These are phyloP conservation scores for Salix caprea DNA, from an alignment of 345 rosid species.

Conservation along the genomic window DNA sequence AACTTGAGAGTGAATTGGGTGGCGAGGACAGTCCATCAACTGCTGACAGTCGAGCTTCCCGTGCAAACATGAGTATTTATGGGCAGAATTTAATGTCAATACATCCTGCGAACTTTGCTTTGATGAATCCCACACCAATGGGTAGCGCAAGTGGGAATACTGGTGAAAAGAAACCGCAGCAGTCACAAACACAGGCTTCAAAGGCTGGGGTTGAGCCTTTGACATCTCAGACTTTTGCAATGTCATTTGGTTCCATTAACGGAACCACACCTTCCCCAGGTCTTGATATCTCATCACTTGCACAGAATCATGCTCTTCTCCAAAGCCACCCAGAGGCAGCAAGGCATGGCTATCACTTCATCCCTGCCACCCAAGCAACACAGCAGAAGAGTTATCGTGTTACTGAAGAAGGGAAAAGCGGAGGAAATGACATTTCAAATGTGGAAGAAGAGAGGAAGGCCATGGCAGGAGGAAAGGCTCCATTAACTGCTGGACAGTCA, in stretches of 20 bases:
- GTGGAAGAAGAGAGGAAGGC: constrained; percentile 65
- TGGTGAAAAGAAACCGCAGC: constrained; percentile 64
- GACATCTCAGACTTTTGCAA: constrained; percentile 70
- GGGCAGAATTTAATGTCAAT: constrained; percentile 66
- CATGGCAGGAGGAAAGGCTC: constrained; percentile 35
- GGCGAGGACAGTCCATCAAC: constrained; percentile 82
- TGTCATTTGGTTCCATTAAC: constrained; percentile 76
- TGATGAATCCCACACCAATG: constrained; percentile 54
- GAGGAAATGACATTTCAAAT: constrained; percentile 41
- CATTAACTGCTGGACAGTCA: constrained; percentile 52
- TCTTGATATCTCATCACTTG: constrained; percentile 65
- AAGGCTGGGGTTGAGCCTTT: constrained; percentile 60
- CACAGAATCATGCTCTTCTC: constrained; percentile 71
- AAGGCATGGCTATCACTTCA: constrained; percentile 56
- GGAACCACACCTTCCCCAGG: constrained; percentile 48
- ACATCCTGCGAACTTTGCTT: constrained; percentile 57
- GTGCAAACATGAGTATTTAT: constrained; percentile 46
- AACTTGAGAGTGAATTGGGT: constrained; percentile 50
- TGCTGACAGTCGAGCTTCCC: constrained; percentile 69
- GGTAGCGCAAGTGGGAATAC: constrained; percentile 44
- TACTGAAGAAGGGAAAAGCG: constrained; percentile 63
- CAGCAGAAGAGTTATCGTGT: constrained; percentile 67
- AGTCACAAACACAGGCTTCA: constrained; percentile 39
- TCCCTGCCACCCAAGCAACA: constrained; percentile 59
- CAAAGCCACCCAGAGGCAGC: constrained; percentile 70